A percentile compares a stretch with the other conserved stretches of the same genome.
Evolutionary conservation across 2,329 filamentous ascomycete genomes (phyloP).

Genomic region (Beauveria sp.): DNA sequence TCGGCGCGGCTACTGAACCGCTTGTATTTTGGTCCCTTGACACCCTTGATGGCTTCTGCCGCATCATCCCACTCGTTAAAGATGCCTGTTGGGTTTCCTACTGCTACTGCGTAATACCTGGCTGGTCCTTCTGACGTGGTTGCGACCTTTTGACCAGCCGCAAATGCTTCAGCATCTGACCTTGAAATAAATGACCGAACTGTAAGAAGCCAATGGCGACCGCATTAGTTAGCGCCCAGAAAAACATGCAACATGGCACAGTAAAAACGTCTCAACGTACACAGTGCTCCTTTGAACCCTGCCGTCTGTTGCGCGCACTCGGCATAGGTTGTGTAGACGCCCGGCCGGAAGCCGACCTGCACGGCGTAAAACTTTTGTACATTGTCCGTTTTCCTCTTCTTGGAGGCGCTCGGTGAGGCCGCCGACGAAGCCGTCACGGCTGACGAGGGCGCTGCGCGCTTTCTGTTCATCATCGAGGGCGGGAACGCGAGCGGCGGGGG

Average conservation of each 20-base stretch:
- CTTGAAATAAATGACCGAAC: conserved; percentile 71
- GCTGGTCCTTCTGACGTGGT: conserved; percentile 33
- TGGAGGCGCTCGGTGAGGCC: conserved; percentile 20
- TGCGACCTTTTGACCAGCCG: conserved; percentile 47
- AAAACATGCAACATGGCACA: neutral
- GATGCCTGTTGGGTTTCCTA: conserved; percentile 50
- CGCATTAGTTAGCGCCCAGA: neutral
- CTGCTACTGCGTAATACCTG: conserved; percentile 54
- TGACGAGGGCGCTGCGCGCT: conserved; percentile 18
- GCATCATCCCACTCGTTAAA: conserved; percentile 62
- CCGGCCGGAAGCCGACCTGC: conserved; percentile 45
- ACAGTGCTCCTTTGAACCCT: conserved; percentile 56
- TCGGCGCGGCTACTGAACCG: conserved; percentile 61
- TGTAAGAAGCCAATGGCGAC: conserved; percentile 25
- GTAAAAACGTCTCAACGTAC: conserved; percentile 40
- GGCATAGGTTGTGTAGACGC: conserved; percentile 55
- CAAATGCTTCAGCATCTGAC: conserved; percentile 72
- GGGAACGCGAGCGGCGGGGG: neutral
- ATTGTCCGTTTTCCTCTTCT: conserved; percentile 42
- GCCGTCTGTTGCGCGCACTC: conserved; percentile 54
- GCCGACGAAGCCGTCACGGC: conserved; percentile 14
- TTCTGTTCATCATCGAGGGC: conserved; percentile 22
- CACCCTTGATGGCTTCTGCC: conserved; percentile 64
- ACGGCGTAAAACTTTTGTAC: conserved; percentile 57
- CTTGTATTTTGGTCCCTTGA: conserved; percentile 62